These are phyloP conservation scores for Benincasa hispida DNA, from an alignment of 306 rosid species.

Conservation along the genomic window DNA sequence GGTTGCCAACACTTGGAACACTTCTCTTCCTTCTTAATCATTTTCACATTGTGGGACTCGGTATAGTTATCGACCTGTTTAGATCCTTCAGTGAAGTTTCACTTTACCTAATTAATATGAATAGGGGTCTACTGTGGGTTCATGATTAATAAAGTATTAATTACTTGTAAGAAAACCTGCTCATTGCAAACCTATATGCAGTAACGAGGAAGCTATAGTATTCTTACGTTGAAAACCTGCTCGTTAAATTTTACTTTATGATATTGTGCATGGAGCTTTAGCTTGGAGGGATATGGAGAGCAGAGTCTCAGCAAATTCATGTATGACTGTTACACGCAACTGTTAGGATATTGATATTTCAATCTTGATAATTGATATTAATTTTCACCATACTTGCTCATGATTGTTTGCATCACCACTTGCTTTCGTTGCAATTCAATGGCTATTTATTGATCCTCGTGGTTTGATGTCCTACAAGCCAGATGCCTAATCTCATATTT, in stretches of 20 bases:
- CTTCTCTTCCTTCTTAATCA: background rate
- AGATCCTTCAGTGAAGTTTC: background rate
- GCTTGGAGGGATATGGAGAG: background rate
- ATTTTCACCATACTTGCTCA: background rate
- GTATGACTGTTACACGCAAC: background rate
- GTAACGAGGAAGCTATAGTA: background rate
- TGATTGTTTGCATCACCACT: background rate
- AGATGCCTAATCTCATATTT: constrained; percentile 22
- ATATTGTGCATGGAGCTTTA: background rate
- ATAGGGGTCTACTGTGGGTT: background rate
- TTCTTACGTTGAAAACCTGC: background rate
- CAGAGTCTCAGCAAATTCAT: background rate
- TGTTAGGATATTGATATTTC: background rate
- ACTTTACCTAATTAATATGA: background rate
- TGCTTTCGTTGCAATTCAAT: background rate
- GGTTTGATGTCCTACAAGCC: background rate
- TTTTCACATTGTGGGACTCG: background rate
- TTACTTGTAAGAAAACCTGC: background rate
- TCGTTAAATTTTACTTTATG: background rate
- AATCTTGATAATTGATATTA: background rate
- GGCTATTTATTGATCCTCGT: background rate
- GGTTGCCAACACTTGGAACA: background rate
- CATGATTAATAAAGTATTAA: background rate
- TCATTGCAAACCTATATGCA: background rate
- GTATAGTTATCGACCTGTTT: background rate